These are phyloP conservation scores for Aspergillus haitiensis DNA, from an alignment of 495 filamentous ascomycete species.

Conservation along the genomic window DNA sequence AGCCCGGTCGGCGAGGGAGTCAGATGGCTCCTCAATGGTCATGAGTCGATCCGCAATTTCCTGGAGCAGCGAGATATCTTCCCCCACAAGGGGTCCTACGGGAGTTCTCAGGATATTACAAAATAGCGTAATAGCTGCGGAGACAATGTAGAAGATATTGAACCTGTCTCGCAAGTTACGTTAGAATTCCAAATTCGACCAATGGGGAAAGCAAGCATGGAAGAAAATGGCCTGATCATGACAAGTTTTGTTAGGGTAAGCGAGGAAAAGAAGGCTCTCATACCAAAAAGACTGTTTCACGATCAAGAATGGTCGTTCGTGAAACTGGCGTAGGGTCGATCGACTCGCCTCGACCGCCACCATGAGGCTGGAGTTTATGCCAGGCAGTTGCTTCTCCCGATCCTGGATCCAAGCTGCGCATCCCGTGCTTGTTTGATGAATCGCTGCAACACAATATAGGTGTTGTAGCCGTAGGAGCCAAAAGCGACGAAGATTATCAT, in stretches of 20 bases:
- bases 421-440: slow-evolving; percentile 12
- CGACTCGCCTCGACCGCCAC: slow-evolving; percentile 11
- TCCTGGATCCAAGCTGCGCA: slow-evolving; percentile 11
- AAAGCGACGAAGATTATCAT: background rate
- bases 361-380: slow-evolving; percentile 8
- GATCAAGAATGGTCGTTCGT: background rate
- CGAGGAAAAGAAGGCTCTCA: background rate
- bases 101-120: slow-evolving; percentile 9
- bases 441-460: slow-evolving; percentile 8
- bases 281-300: background rate
- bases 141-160: background rate
- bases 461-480: slow-evolving; percentile 9
- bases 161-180: background rate
- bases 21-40: background rate
- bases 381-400: background rate
- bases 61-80: background rate
- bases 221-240: too few species aligned
- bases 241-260: background rate
- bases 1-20: background rate
- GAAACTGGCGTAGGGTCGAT: slow-evolving; percentile 4
- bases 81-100: background rate
- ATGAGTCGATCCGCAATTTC: background rate
- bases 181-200: background rate
- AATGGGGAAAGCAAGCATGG: too few species aligned
- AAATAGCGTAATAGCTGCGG: slow-evolving; percentile 4